phyloP scores from a whole-genome alignment of 805 yeast genomes.

The Yarrowia sp. region DNA sequence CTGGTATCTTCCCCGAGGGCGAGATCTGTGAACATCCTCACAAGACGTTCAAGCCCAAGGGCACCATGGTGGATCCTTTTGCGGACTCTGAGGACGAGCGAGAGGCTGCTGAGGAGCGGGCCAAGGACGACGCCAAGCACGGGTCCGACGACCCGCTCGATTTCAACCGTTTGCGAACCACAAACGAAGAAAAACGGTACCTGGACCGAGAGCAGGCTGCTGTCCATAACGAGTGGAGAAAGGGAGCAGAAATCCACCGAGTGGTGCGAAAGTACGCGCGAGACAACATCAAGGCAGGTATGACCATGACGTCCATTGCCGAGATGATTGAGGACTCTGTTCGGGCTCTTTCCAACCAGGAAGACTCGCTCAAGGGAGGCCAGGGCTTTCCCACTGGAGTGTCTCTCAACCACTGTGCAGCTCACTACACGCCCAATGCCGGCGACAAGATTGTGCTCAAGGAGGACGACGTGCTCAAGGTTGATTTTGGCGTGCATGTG shows the following conservation, averaged over 20 bases:
- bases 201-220: constrained; percentile 57
- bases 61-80: constrained; percentile 13
- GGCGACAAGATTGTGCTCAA: constrained; percentile 80
- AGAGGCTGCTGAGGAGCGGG: constrained; percentile 20
- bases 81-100: constrained; percentile 21
- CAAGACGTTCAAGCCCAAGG: constrained; percentile 24
- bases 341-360: constrained; percentile 66
- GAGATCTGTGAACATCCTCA: constrained; percentile 39
- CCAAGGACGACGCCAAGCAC: constrained; percentile 20
- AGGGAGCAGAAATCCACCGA: constrained; percentile 94
- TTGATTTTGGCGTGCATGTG: constrained; percentile 94
- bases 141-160: constrained; percentile 67
- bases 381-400: constrained; percentile 99
- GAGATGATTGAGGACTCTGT: constrained; percentile 83
- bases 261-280: constrained; percentile 81
- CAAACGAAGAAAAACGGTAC: constrained; percentile 82
- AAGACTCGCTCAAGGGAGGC: constrained; percentile 62
- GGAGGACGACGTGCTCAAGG: constrained; percentile 92
- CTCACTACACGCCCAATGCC: constrained; percentile 95
- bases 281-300: constrained; percentile 77
- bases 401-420: constrained; percentile 89
- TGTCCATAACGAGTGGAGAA: constrained; percentile 83
- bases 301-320: constrained; percentile 86
- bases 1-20: constrained; percentile 78
- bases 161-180: constrained; percentile 68